Conservation (phyloP, 345 rosid genomes). For the Eucalyptus brandiana region DNA sequence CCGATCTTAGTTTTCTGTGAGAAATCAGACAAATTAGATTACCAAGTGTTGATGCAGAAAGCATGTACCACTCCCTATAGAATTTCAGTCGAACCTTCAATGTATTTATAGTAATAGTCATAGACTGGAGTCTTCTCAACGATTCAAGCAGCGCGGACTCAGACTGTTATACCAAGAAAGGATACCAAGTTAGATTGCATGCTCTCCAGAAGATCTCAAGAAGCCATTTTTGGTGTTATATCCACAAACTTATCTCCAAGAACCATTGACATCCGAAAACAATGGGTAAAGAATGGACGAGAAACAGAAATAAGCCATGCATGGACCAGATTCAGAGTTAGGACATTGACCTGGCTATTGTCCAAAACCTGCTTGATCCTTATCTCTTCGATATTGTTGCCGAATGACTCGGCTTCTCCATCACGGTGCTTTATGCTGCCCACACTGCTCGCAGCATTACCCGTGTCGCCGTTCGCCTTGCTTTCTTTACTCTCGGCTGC, state of each 20-base stretch:
- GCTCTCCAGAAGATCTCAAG: background rate
- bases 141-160: background rate
- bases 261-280: background rate
- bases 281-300: background rate
- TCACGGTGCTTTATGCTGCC: slow-evolving; percentile 30
- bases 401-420: slow-evolving; percentile 70
- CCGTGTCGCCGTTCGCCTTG: slow-evolving; percentile 32
- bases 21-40: background rate
- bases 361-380: slow-evolving; percentile 33
- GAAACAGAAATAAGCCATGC: background rate
- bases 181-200: background rate
- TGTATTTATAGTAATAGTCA: background rate
- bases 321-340: background rate
- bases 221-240: background rate
- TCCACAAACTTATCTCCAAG: background rate
- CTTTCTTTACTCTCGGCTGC: slow-evolving; percentile 35
- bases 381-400: slow-evolving; percentile 62
- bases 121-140: background rate
- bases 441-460: slow-evolving; percentile 1
- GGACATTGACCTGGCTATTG: background rate
- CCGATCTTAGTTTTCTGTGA: background rate
- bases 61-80: background rate
- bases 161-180: background rate
- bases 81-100: background rate
- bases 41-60: background rate